A percentile compares a stretch with the other conserved stretches of the same genome.
Evolutionary conservation across 805 yeast genomes (phyloP).

Genomic region (Wickerhamomyces pijperi): DNA sequence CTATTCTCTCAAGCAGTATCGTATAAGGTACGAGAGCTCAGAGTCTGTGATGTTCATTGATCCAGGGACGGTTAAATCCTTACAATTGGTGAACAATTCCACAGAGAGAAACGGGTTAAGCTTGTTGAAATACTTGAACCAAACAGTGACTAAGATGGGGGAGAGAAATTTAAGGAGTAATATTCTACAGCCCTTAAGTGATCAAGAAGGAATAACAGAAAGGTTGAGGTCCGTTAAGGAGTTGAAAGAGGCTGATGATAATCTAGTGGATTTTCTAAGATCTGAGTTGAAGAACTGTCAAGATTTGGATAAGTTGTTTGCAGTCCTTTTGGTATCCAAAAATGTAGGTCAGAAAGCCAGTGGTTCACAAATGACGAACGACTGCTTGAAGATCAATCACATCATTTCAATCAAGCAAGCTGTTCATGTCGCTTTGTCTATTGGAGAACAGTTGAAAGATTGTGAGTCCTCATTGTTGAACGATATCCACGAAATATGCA

Average conservation of each 20-base stretch:
- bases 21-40: conserved; percentile 26
- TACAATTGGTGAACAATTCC: conserved; percentile 28
- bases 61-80: conserved; percentile 23
- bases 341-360: background rate
- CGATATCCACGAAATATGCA: conserved; percentile 21
- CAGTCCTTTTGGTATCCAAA: conserved; percentile 22
- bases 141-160: conserved; percentile 37
- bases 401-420: conserved; percentile 28
- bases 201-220: conserved; percentile 21
- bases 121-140: conserved; percentile 26
- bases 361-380: conserved; percentile 10
- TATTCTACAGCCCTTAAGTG: conserved; percentile 37
- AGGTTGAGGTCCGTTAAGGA: conserved; percentile 29
- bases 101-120: conserved; percentile 20
- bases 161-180: conserved; percentile 27
- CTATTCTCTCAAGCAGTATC: conserved; percentile 14
- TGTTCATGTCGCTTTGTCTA: conserved; percentile 13
- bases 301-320: conserved; percentile 31
- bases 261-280: conserved; percentile 10
- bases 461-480: conserved; percentile 11
- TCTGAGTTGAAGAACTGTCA: conserved; percentile 19
- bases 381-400: conserved; percentile 29
- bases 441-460: conserved; percentile 10
- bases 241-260: conserved; percentile 14
- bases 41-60: conserved; percentile 34